phyloP scores from a whole-genome alignment of 164 flowering plant species.

The Chimonanthus salicifolius region DNA sequence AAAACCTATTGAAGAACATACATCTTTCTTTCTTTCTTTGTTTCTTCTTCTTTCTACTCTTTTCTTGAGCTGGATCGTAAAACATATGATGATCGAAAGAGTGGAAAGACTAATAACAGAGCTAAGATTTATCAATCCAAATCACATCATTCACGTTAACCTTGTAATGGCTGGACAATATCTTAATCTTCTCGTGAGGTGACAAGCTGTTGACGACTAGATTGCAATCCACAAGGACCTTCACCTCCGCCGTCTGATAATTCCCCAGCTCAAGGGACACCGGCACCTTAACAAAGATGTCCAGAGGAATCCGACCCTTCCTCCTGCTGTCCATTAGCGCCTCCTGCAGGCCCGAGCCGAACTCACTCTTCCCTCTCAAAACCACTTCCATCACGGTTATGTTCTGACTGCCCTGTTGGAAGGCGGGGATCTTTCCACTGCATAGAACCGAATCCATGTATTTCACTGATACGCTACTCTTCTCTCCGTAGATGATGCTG shows the following conservation, averaged over 20 bases:
- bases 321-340: conserved; percentile 29
- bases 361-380: conserved; percentile 38
- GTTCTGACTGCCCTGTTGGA: conserved; percentile 42
- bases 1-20: no score
- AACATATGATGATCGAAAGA: no score
- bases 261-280: conserved; percentile 27
- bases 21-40: no score
- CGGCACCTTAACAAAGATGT: conserved; percentile 42
- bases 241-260: conserved; percentile 23
- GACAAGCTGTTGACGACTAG: conserved; percentile 46
- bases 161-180: conserved; percentile 17
- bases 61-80: no score
- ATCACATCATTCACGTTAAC: background rate
- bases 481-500: conserved; percentile 38
- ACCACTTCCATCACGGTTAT: conserved; percentile 26
- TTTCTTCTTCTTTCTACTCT: no score
- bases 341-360: conserved; percentile 53
- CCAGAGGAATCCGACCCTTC: conserved; percentile 38
- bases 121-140: no score
- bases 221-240: conserved; percentile 34
- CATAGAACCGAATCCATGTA: conserved; percentile 33
- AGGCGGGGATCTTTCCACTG: conserved; percentile 43
- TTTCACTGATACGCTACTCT: conserved; percentile 25
- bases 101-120: no score
- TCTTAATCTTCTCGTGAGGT: conserved; percentile 32